These are phyloP conservation scores for Mycena galopus DNA, from an alignment of 768 basidiomycete genomes.

Conservation along the genomic window DNA sequence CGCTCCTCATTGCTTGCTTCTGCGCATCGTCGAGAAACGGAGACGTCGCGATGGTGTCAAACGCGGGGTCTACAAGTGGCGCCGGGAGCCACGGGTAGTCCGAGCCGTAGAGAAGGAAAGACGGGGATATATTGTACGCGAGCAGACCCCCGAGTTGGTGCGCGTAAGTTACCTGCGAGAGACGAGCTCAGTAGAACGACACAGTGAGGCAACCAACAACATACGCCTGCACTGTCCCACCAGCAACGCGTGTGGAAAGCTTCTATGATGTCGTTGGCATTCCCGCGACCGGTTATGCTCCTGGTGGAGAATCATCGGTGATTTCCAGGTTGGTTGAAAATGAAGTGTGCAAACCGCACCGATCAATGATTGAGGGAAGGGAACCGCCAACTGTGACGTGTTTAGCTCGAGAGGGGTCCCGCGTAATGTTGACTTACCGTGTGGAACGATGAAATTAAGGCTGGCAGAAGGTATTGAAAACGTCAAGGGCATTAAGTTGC, in stretches of 20 bases:
- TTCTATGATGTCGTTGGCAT: slow-evolving; percentile 6
- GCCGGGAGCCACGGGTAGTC: slow-evolving; percentile 23
- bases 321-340: background rate
- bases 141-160: slow-evolving; percentile 25
- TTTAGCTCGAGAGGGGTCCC: background rate
- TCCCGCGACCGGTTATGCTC: background rate
- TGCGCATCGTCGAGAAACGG: slow-evolving; percentile 22
- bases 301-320: too few relatives aligned
- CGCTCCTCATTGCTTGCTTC: slow-evolving; percentile 20
- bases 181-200: background rate
- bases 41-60: slow-evolving; percentile 13
- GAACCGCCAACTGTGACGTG: slow-evolving; percentile 14
- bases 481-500: background rate
- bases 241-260: slow-evolving; percentile 20
- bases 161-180: slow-evolving; percentile 21
- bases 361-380: slow-evolving; percentile 24
- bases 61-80: slow-evolving; percentile 13
- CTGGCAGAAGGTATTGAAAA: background rate
- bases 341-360: background rate
- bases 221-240: slow-evolving; percentile 30
- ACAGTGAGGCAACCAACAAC: background rate
- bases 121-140: slow-evolving; percentile 25
- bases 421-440: background rate
- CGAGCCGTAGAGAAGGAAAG: slow-evolving; percentile 18
- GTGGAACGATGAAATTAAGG: slow-evolving; percentile 18